Evolutionary conservation across 306 rosid species (phyloP), one percentile per base, ranked within the genome.

Genomic region (Pueraria montana): DNA sequence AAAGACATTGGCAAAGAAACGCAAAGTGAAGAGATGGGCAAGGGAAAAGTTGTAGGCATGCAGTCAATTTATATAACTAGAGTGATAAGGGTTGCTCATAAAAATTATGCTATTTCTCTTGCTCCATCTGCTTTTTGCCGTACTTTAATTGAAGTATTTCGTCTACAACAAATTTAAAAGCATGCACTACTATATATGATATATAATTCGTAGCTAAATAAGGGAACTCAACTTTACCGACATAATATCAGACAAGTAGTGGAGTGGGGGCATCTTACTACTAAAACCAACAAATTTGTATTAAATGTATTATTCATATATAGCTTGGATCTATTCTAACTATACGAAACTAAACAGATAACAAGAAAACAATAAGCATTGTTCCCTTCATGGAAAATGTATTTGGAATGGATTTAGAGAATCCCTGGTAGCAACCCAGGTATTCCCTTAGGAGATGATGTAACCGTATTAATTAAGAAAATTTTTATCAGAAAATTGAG

Each of bases 401-500:
- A 45, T 62, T 46, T 10, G 46, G 72, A 61, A 27, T 45, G 32
- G 45, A 52, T 11, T 75, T 0, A 40, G 38, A 74, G 18, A 46
- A n/a, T 38, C 21, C 66, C 8, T 42, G 2, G 14, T 43, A 55
- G 50, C 42, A 55, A 4, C 82, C 58, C 30, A 42, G 12, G 38
- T 20, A 43, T 66, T 55, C 45, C 23, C 55, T 2, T 80, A 9
- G 72, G 70, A 40, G 42, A 68, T 32, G 27, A 27, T 34, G 48
- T 77, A 72, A 83, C 32, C 38, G 49, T 32, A 81, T 48, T 62
- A 72, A 49, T 4, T 45, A 30, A 26, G 53, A 59, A 65, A 18
- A 1, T 13, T 36, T 52, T 26, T 14, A 73, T 26, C 53, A 84
- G 46, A 66, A 73, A 48, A 62, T 58, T 12, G 34, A 64, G 21